These are phyloP conservation scores for Saccharomycopsis olivae DNA, from an alignment of 805 yeast genomes.

Conservation along the genomic window DNA sequence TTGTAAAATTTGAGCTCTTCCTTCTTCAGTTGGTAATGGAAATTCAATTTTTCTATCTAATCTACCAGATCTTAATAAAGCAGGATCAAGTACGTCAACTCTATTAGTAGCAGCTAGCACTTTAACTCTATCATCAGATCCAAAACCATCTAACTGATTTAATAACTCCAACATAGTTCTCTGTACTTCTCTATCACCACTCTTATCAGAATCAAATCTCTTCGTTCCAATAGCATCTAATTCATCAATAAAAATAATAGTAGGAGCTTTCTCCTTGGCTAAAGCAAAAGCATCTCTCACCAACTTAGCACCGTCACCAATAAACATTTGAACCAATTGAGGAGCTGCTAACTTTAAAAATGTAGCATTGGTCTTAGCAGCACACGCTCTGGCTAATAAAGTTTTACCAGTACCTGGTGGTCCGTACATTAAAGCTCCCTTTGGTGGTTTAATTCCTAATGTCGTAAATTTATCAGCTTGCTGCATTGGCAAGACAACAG, in stretches of 20 bases:
- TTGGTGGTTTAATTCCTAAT: conserved; percentile 94
- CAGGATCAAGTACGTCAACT: conserved; percentile 98
- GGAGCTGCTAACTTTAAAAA: conserved; percentile 95
- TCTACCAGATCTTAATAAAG: conserved; percentile 92
- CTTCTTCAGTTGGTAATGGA: conserved; percentile 95
- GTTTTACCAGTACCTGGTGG: conserved; percentile 99
- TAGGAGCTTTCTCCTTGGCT: conserved; percentile 97
- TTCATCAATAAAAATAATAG: conserved; percentile 96
- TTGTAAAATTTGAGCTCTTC: conserved; percentile 92
- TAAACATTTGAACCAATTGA: conserved; percentile 94
- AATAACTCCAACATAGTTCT: conserved; percentile 97
- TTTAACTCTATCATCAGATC: conserved; percentile 93
- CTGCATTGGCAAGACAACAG: conserved; percentile 96
- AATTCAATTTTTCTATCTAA: conserved; percentile 96
- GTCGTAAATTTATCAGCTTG: conserved; percentile 93
- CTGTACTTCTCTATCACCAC: conserved; percentile 98
- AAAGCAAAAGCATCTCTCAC: conserved; percentile 96
- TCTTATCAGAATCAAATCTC: conserved; percentile 93
- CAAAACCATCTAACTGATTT: conserved; percentile 96
- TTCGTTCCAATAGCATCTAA: conserved; percentile 98
- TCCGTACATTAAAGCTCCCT: conserved; percentile 97
- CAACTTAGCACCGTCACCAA: conserved; percentile 97
- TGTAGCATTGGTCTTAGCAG: conserved; percentile 97
- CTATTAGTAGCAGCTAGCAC: conserved; percentile 97
- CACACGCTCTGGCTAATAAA: conserved; percentile 94